Percentiles rank a stretch among this genome's conserved stretches.
phyloP scores from a whole-genome alignment of 352 stramenopile genomes.

The Blastocystis sp. region DNA sequence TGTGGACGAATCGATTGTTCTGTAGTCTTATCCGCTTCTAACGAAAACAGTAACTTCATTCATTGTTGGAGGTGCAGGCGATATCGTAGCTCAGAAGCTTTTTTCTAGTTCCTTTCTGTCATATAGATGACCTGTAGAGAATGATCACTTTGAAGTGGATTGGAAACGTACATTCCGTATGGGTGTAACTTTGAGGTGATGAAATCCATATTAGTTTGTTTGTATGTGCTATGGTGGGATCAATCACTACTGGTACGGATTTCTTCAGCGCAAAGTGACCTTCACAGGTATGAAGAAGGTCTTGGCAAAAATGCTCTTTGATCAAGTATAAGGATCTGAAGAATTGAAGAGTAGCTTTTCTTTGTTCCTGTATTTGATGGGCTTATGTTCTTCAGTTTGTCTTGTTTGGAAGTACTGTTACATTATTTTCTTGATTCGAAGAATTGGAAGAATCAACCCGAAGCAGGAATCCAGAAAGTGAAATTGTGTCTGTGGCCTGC shows the following conservation, averaged over 20 bases:
- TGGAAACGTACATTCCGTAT: slow-evolving; percentile 37
- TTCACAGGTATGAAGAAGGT: slow-evolving; percentile 53
- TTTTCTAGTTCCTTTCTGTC: not conserved
- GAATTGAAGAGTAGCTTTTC: not conserved
- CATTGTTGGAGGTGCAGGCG: slow-evolving; percentile 11
- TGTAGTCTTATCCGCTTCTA: slow-evolving; percentile 36
- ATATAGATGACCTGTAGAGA: not conserved
- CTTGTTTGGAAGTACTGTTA: slow-evolving; percentile 15
- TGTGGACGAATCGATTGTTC: not conserved
- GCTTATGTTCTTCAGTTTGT: slow-evolving; percentile 39
- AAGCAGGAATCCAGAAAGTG: slow-evolving; percentile 51
- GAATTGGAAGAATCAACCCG: slow-evolving; percentile 46
- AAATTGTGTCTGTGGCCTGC: slow-evolving; percentile 49
- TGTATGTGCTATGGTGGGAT: slow-evolving; percentile 56
- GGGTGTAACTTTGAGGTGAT: not conserved
- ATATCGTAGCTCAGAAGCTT: slow-evolving; percentile 53
- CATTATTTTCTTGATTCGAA: not conserved
- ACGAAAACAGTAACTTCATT: slow-evolving; percentile 47
- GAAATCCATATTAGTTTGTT: slow-evolving; percentile 21
- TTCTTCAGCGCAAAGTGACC: slow-evolving; percentile 13
- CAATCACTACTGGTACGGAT: slow-evolving; percentile 55
- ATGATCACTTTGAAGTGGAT: slow-evolving; percentile 50
- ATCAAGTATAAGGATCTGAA: not conserved
- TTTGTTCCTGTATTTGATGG: slow-evolving; percentile 43
- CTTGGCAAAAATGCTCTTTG: slow-evolving; percentile 45